These are phyloP conservation scores for Lactarius akahatsu DNA, from an alignment of 768 basidiomycete species.

Conservation along the genomic window DNA sequence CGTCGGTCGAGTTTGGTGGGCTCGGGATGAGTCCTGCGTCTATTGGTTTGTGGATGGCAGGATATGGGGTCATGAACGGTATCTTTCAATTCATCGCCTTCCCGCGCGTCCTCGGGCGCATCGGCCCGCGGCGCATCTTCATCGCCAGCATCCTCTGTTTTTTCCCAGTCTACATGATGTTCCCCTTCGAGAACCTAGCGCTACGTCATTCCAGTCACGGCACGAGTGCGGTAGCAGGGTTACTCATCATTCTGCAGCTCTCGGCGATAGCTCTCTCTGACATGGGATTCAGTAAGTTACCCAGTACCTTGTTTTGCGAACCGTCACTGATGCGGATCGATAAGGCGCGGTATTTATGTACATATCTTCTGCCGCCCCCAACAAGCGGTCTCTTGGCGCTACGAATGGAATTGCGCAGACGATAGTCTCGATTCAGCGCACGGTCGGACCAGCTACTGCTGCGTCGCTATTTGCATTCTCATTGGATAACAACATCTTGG, in stretches of 20 bases:
- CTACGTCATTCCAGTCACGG: not conserved
- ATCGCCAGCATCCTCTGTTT: conserved; percentile 32
- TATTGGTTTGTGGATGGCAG: conserved; percentile 41
- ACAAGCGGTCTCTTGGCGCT: conserved; percentile 61
- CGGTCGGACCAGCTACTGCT: conserved; percentile 53
- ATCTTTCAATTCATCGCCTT: conserved; percentile 42
- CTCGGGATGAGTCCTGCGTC: conserved; percentile 38
- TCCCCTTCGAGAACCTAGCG: conserved; percentile 32
- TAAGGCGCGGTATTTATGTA: conserved; percentile 69
- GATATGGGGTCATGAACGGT: conserved; percentile 40
- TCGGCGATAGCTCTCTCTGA: conserved; percentile 10
- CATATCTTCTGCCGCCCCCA: conserved; percentile 63
- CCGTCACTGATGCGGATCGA: conserved; percentile 23
- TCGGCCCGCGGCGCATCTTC: conserved; percentile 41
- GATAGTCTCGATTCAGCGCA: conserved; percentile 40
- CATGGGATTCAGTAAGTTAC: conserved; percentile 26
- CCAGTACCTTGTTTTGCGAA: too few relatives aligned
- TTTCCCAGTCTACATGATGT: conserved; percentile 32
- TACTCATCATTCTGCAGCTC: conserved; percentile 18
- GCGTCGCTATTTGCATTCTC: conserved; percentile 69
- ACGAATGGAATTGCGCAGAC: conserved; percentile 56
- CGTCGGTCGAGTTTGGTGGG: conserved; percentile 45
- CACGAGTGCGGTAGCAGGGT: not conserved
- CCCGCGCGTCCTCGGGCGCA: conserved; percentile 37
- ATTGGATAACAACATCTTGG: conserved; percentile 45